phyloP scores from a whole-genome alignment of 129 eudicot genomes.

The Lactuca saligna region DNA sequence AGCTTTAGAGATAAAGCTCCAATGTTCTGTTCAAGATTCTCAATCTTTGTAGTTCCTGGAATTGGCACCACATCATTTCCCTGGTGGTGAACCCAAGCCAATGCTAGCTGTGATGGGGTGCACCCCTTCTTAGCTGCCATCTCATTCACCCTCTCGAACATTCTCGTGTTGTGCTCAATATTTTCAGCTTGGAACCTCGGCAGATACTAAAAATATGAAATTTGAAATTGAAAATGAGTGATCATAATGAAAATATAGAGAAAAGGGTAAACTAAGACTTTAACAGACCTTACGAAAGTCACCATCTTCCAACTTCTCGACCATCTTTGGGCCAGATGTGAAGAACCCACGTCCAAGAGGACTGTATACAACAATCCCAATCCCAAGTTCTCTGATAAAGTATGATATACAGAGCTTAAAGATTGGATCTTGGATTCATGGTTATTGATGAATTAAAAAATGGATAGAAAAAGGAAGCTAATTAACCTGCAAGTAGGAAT shows the following conservation, averaged over 20 bases:
- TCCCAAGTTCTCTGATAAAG: conserved; percentile 55
- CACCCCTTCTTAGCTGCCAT: conserved; percentile 61
- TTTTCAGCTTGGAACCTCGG: conserved; percentile 67
- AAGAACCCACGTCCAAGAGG: conserved; percentile 62
- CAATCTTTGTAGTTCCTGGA: conserved; percentile 59
- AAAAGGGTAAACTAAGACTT: not conserved
- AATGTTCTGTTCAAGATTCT: conserved; percentile 46
- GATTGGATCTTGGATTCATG: not conserved
- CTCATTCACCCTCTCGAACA: conserved; percentile 39
- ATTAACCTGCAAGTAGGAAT: conserved; percentile 75
- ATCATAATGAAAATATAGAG: not conserved
- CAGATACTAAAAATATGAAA: conserved; percentile 25
- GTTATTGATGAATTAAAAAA: not conserved
- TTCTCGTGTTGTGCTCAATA: conserved; percentile 49
- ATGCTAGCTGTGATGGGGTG: conserved; percentile 51
- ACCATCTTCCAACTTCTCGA: conserved; percentile 34
- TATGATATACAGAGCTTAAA: not conserved
- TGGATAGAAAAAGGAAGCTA: not conserved
- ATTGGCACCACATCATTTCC: conserved; percentile 62
- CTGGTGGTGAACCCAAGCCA: conserved; percentile 71
- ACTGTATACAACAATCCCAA: conserved; percentile 62
- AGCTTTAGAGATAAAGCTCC: conserved; percentile 48
- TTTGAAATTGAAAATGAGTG: not conserved
- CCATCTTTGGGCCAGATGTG: conserved; percentile 49
- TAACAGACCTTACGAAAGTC: conserved; percentile 53